Evolutionary conservation across 108 stramenopile species (phyloP), one percentile per base, ranked within the genome.

Genomic region (Mediolabrus comicus): DNA sequence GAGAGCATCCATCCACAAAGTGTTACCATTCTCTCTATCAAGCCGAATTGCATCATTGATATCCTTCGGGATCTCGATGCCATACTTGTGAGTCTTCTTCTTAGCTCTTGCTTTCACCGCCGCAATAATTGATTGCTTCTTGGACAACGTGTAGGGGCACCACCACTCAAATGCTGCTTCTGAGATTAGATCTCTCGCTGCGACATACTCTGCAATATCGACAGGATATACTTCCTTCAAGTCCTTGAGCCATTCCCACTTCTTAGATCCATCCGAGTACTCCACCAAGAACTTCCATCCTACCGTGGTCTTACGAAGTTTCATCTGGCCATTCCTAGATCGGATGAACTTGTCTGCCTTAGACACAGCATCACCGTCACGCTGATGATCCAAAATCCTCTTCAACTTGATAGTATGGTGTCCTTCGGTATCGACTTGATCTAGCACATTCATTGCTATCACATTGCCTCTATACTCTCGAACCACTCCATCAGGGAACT

Each of bases 141-240:
- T 74, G 30, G 41, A 43, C 12, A 82, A 24, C 6, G 53, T 63
- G n/a, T 66, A 51, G 3, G 72, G 76, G 1, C 60, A 72, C 86
- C 86, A 87, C 86, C 86, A 87, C 0, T 9, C 34, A 43, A 86
- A 86, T 9, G 80, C 85, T 16, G 80, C 72, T 36, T 83, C 80
- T 5, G 63, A 8, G 4, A 30, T 27, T 19, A 86, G 59, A 1
- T 49, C 39, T 6, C 54, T 34, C 1, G 62, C 69, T 19, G 36
- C 22, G 0, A 80, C 87, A 82, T 82, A 88, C 32, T 88, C 83
- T 4, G 87, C 83, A 0, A 84, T 54, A 5, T 87, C 75, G 4
- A 84, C 74, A 16, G 86, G 83, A 43, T 77, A 63, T 11, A 77
- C 79, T 43, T 85, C 87, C 71, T 89, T 89, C 27, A 86, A 22